Conservation (phyloP, 345 rosid species). For the Rhizophora apiculata region DNA sequence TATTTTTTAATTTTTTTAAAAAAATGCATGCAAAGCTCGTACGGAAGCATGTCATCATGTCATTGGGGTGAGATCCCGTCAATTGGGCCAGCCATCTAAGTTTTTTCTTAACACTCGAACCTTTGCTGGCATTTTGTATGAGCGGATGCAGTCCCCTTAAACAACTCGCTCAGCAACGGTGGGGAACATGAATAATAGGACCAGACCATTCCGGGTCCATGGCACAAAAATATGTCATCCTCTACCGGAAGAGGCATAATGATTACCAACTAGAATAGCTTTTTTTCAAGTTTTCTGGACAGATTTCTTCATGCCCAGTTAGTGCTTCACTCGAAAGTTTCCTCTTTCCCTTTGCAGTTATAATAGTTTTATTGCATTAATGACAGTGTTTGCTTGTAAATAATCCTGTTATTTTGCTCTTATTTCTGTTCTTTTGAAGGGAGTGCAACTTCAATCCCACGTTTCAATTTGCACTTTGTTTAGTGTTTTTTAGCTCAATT, state of each 20-base stretch:
- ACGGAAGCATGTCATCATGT: too few species aligned
- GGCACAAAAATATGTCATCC: neutral
- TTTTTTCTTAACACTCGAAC: neutral
- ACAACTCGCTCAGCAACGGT: slow-evolving; percentile 1
- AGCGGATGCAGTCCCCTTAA: neutral
- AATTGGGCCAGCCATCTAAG: neutral
- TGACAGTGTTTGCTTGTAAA: slow-evolving; percentile 8
- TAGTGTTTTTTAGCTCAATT: slow-evolving; percentile 35
- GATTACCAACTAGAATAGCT: slow-evolving; percentile 7
- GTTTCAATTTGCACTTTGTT: neutral
- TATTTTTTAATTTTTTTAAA: too few species aligned
- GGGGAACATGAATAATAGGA: neutral
- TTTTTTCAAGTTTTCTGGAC: slow-evolving; percentile 6
- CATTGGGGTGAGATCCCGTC: too few species aligned
- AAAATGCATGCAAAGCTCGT: too few species aligned
- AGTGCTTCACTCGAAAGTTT: neutral
- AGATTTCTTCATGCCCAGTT: slow-evolving; percentile 6
- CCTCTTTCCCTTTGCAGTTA: slow-evolving; percentile 1
- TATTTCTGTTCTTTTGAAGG: neutral
- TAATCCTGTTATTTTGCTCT: slow-evolving; percentile 1
- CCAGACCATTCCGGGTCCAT: slow-evolving; percentile 4
- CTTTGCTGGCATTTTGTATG: neutral
- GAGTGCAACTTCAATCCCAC: slow-evolving; percentile 4
- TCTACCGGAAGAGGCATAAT: neutral
- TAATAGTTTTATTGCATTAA: neutral